Evolutionary conservation across 345 rosid genomes (phyloP).

Genomic region (Moricandia moricandioides): DNA sequence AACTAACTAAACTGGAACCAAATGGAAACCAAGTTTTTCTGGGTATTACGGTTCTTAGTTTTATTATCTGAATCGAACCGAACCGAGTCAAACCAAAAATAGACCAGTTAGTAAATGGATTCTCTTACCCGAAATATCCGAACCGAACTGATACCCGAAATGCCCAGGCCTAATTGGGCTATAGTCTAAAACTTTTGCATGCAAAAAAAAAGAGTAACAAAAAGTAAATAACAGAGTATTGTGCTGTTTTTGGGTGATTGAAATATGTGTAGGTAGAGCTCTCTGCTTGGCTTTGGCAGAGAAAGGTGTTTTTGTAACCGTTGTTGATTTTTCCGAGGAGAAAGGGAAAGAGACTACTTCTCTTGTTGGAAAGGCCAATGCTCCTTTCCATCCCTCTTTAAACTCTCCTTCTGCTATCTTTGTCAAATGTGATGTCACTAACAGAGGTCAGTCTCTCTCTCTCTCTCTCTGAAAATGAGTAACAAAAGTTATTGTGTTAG

Average conservation of each 20-base stretch:
- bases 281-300: constrained; percentile 72
- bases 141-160: too few species aligned
- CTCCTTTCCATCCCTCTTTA: constrained; percentile 56
- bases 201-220: background rate
- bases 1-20: too few species aligned
- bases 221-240: background rate
- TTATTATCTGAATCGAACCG: too few species aligned
- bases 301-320: constrained; percentile 76
- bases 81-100: too few species aligned
- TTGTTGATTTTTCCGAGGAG: constrained; percentile 76
- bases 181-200: too few species aligned
- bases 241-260: background rate
- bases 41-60: too few species aligned
- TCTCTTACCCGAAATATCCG: too few species aligned
- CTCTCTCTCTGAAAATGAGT: background rate
- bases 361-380: constrained; percentile 49
- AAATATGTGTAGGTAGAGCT: constrained; percentile 65
- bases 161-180: too few species aligned
- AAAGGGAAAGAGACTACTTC: constrained; percentile 62
- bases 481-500: background rate
- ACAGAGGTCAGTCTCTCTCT: constrained; percentile 36
- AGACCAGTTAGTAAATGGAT: too few species aligned
- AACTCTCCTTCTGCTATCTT: constrained; percentile 63
- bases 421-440: constrained; percentile 71
- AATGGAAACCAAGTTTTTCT: too few species aligned